Evolutionary conservation across 495 filamentous ascomycete genomes (phyloP), one percentile per base, ranked within the genome.

Genomic region (Lasiosphaeria hispida): DNA sequence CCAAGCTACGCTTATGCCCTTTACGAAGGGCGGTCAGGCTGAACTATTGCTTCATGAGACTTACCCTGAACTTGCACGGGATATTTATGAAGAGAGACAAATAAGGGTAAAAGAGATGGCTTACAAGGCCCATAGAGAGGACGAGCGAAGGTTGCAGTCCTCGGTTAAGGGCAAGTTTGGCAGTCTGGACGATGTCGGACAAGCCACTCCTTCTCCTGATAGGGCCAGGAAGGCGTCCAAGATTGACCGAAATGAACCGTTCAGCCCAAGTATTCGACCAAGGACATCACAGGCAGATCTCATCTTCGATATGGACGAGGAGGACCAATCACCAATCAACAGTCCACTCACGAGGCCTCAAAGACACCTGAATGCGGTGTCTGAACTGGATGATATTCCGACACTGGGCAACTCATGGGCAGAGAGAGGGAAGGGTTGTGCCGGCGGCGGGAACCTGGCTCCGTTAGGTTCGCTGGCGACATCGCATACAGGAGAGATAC

Each of bases 301-400:
- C 38, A 94, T 96, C 76, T 96, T 96, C 65, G 86, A 91, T 58
- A 96, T 96, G 90, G 92, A 96, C 55, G 91, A 93, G n/a, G 91
- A 90, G 40, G 77, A 68, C 10, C 3, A 57, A 7, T 56, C 62
- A 7, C 50, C 58, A 0, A 15, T 53, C 8, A 33, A 44, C 30
- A 69, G 71, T 17, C 65, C 68, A 7, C 48, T 59, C 3, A 3
- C 55, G n/a, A 59, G 55, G 23, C 51, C 66, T 10, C 55, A 40
- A 13, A 63, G 59, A 41, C 18, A 48, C 2, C 37, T 18, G 7
- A 53, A 58, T n/a, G 30, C 35, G 14, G 10, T 39, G 2, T 6
- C 57, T 30, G 63, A 62, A 9, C 2, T 61, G 42, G 69, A 69
- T 23, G 56, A 67, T 10, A 39, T 60, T 2, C 55, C 64, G 34